Evolutionary conservation across 1,284 basidiomycete species (phyloP), one percentile per base, ranked within the genome.

Genomic region (Rhodotorula sp.): DNA sequence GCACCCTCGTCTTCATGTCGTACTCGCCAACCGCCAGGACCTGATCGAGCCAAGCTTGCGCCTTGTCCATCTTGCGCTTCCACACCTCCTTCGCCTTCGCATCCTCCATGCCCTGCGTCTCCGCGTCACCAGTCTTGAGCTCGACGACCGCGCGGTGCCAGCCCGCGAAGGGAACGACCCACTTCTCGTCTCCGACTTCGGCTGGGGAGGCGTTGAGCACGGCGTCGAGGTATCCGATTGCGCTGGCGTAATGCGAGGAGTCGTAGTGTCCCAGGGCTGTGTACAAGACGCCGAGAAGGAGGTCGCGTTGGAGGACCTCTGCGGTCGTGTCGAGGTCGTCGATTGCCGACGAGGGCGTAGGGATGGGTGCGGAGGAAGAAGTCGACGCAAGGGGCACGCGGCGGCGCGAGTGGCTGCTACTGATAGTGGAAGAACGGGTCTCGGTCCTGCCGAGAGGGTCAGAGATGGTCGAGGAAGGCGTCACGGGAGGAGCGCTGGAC

Each of bases 201-300:
- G 54, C 55, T n/a, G 62, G 59, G 0, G 54, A 44, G 32, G 62
- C 66, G 0, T 46, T 30, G 27, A 57, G 32, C 30, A 74, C 68
- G n/a, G 66, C 64, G 36, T 62, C 51, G 60, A 74, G 64, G 64
- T 60, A 69, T 30, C 56, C 52, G 9, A 63, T 30, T 0, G 73
- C 75, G 6, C 24, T 51, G 1, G 39, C 44, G 44, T 67, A 59
- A 8, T 61, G 63, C 17, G 47, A 4, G 2, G 24, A 17, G 8
- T 72, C 69, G 30, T 39, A 46, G 39, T 61, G 51, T 19, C 55
- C 59, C n/a, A 75, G 64, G 0, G 70, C 59, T n/a, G 67, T 51
- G 62, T 75, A 77, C 15, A 73, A 66, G 24, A 61, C 68, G 34
- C 75, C 75, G 57, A 77, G 75, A 39, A 77, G 66, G 32, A 76